Conservation (phyloP, 192 early-diverging fungal genomes). For the Coemansia sp. region DNA sequence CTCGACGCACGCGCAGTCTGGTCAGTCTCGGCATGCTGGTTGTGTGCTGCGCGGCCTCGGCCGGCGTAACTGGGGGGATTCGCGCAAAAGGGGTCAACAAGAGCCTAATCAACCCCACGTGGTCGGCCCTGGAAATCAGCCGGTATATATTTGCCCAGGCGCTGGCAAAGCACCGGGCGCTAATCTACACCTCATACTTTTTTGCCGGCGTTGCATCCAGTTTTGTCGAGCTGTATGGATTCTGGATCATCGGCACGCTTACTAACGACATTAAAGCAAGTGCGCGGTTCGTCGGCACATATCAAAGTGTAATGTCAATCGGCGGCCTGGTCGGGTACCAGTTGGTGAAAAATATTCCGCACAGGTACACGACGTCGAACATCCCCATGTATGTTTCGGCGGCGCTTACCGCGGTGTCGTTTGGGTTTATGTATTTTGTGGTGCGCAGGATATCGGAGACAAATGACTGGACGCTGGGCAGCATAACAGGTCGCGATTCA, state of each 20-base stretch:
- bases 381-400: slow-evolving; percentile 25
- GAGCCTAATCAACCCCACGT: slow-evolving; percentile 8
- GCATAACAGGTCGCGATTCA: slow-evolving; percentile 8
- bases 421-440: slow-evolving; percentile 26
- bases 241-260: slow-evolving; percentile 47
- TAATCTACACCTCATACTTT: slow-evolving; percentile 30
- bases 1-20: slow-evolving; percentile 19
- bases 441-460: slow-evolving; percentile 37
- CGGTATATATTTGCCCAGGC: slow-evolving; percentile 12
- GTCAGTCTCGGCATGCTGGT: slow-evolving; percentile 11
- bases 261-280: slow-evolving; percentile 42
- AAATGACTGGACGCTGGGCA: slow-evolving; percentile 41
- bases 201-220: slow-evolving; percentile 38
- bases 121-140: slow-evolving; percentile 4
- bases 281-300: slow-evolving; percentile 42
- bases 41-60: slow-evolving; percentile 14
- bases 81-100: slow-evolving; percentile 8
- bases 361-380: slow-evolving; percentile 18
- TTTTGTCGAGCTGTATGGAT: slow-evolving; percentile 43
- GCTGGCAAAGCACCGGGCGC: slow-evolving; percentile 5
- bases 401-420: slow-evolving; percentile 13
- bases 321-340: slow-evolving; percentile 32
- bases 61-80: slow-evolving; percentile 10
- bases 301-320: slow-evolving; percentile 32
- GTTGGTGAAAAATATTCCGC: slow-evolving; percentile 15